Percentiles rank a stretch among this genome's conserved stretches.
Conservation (phyloP, 768 basidiomycete genomes). For the Boletus vinaceobasis region DNA sequence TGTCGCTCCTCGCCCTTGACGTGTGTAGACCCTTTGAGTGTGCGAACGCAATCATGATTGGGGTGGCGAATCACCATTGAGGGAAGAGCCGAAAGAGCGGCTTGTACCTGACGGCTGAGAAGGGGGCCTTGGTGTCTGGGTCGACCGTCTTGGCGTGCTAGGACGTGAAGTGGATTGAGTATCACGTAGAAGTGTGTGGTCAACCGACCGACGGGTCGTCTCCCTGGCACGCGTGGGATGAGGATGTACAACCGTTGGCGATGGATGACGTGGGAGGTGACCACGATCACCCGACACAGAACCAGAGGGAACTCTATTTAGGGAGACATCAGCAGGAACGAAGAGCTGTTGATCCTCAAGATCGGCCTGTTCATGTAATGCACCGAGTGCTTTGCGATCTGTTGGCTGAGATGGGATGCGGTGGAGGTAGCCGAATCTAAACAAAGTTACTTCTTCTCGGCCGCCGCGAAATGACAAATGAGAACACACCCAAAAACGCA, state of each 20-base stretch:
- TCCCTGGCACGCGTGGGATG: conserved; percentile 26
- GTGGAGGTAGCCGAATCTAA: conserved; percentile 86
- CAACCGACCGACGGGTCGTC: conserved; percentile 12
- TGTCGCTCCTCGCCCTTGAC: conserved; percentile 31
- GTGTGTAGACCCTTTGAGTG: conserved; percentile 33
- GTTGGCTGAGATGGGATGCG: conserved; percentile 80
- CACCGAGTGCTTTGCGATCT: conserved; percentile 55
- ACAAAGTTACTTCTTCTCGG: conserved; percentile 4
- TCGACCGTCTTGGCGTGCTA: conserved; percentile 26
- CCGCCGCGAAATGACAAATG: not conserved
- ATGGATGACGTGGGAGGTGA: conserved; percentile 8
- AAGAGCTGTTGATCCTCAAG: conserved; percentile 66
- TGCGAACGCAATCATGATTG: conserved; percentile 36
- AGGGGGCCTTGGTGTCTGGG: conserved; percentile 26
- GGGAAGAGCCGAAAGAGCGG: conserved; percentile 36
- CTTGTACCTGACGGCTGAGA: conserved; percentile 31
- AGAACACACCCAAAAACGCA: conserved; percentile 87
- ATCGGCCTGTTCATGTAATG: conserved; percentile 49
- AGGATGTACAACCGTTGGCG: conserved; percentile 27
- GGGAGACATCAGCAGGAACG: conserved; percentile 61
- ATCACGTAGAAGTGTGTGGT: conserved; percentile 14
- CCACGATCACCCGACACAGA: conserved; percentile 5
- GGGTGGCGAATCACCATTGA: conserved; percentile 49
- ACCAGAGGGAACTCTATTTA: not conserved
- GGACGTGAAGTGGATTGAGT: conserved; percentile 24